phyloP scores from a whole-genome alignment of 2,329 filamentous ascomycete genomes.

The Madurella mycetomatis region DNA sequence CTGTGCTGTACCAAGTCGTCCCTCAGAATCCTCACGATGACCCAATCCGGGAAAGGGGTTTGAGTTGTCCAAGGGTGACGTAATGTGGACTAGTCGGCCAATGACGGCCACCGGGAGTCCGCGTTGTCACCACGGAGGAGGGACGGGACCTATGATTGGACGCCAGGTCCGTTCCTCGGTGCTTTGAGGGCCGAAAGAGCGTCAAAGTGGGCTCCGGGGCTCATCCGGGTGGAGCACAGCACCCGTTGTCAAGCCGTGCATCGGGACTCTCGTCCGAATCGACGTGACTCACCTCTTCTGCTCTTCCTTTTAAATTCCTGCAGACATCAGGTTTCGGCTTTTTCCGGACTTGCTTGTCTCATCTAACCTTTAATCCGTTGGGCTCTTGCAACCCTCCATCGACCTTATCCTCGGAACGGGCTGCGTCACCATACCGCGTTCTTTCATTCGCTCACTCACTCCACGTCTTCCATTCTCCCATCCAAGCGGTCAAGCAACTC shows the following conservation, averaged over 20 bases:
- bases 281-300: background rate
- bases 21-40: too few species aligned
- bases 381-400: too few species aligned
- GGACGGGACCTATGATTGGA: background rate
- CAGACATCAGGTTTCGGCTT: too few species aligned
- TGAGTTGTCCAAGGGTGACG: background rate
- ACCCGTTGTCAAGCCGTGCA: too few species aligned
- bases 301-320: background rate
- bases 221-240: background rate
- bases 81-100: conserved; percentile 2
- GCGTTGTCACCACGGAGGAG: background rate
- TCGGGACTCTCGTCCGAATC: too few species aligned
- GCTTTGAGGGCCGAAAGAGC: background rate
- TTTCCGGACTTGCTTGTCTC: too few species aligned
- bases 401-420: too few species aligned
- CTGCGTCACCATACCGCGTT: background rate
- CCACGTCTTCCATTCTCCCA: too few species aligned
- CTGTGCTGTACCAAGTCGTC: too few species aligned
- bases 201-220: background rate
- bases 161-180: background rate
- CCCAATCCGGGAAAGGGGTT: too few species aligned
- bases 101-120: background rate
- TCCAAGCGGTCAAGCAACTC: too few species aligned
- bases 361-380: too few species aligned
- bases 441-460: background rate